Evolutionary conservation across 106 monocot species (phyloP), one percentile per base, ranked within the genome.

Genomic region (Dendrobium officinale): DNA sequence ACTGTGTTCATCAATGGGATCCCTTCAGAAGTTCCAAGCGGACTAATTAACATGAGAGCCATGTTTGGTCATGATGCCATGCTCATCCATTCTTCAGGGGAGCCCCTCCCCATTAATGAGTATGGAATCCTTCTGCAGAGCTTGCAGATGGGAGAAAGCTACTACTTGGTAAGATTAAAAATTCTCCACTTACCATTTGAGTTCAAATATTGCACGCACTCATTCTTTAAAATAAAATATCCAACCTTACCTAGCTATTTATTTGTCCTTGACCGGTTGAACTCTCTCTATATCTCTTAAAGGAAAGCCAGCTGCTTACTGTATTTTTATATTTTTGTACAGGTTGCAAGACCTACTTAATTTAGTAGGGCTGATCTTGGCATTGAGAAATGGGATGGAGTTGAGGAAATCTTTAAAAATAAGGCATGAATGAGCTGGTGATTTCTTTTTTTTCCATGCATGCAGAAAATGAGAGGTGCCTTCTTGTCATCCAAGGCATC

Each of bases 1-100:
- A 93, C 89, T 54, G 95, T 99, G 42, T 93, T 95, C 87, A 99
- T 99, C 82, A 99, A 99, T 87, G 95, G 95, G 24, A 75, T 90
- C 11, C 81, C 91, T 77, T 75, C 82, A 66, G 98, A 99, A 49
- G 88, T 99, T 72, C 92, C 98, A 55, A 82, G 86, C 59, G 95
- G 93, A 44, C 86, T 92, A 24, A 72, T 99, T 24, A 86, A 95
- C 83, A 76, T 89, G 82, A 88, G 88, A 70, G 82, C 89, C 1
- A 79, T 87, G 81, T 99, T 99, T 61, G 95, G 94, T 9, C 84
- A 83, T 66, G 91, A 93, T 67, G 84, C 86, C 75, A 40, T 93
- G 80, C 89, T 99, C 68, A 86, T 99, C 54, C 89, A 91, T 79
- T 90, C 95, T 51, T 91, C 98, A 9, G 95, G 98, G 4, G 91